Evolutionary conservation across 306 rosid species (phyloP).

Genomic region (Prunus persica): Prunus_persica_NCBIv2 NC_034016.1:304501-305000

Average conservation of each 20-base stretch:
- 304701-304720: not conserved
- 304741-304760: no score
- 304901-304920: constrained; percentile 24
- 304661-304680: constrained; percentile 86
- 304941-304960: constrained; percentile 12
- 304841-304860: constrained; percentile 83
- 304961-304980: not conserved
- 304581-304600: not conserved
- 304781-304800: not conserved
- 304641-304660: constrained; percentile 87
- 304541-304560: not conserved
- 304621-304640: constrained; percentile 82
- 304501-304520: not conserved
- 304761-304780: not conserved
- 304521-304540: not conserved
- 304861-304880: constrained; percentile 85
- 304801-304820: not conserved
- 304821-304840: not conserved
- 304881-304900: constrained; percentile 92
- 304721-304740: not conserved
- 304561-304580: not conserved
- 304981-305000: not conserved
- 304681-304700: constrained; percentile 53
- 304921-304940: constrained; percentile 18
- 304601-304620: not conserved